A percentile compares a stretch with the other conserved stretches of the same genome.
Evolutionary conservation across 2,329 filamentous ascomycete genomes (phyloP).

Genomic region (Cephalotrichum gorgonifer): DNA sequence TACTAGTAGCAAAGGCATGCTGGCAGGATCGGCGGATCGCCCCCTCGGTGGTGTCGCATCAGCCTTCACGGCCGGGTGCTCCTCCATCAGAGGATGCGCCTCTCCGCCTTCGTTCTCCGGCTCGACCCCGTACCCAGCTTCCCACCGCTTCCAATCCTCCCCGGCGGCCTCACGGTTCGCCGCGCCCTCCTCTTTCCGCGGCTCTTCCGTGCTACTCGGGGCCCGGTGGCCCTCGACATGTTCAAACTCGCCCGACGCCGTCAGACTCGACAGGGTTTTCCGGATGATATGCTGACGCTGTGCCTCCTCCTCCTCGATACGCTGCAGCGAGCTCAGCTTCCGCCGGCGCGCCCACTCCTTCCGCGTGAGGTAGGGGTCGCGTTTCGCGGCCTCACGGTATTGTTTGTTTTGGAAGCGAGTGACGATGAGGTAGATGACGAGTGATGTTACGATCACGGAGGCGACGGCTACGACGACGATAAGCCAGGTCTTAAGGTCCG

Average conservation of each 20-base stretch:
- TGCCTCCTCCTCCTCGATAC: conserved; percentile 18
- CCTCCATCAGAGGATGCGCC: not conserved
- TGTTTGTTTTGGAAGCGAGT: conserved; percentile 13
- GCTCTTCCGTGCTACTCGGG: not conserved
- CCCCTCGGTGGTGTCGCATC: no score
- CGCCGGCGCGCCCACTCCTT: conserved; percentile 12
- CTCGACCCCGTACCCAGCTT: not conserved
- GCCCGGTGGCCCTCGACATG: not conserved
- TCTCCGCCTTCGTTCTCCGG: not conserved
- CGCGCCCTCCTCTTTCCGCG: not conserved
- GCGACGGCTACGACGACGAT: conserved; percentile 15
- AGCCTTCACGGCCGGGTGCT: not conserved
- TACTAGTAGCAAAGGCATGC: not conserved
- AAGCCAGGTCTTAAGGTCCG: not conserved
- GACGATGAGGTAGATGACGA: conserved; percentile 12
- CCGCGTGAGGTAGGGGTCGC: conserved; percentile 15
- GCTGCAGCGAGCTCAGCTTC: conserved; percentile 16
- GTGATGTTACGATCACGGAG: conserved; percentile 12
- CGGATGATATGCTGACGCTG: conserved; percentile 23
- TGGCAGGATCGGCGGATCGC: not conserved
- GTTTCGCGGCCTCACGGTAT: conserved; percentile 12
- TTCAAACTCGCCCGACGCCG: not conserved
- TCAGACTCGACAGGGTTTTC: conserved; percentile 18
- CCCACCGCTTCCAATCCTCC: not conserved
- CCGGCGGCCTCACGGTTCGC: not conserved